Evolutionary conservation across 202 grass and related monocot species (phyloP).

Genomic region (Brachypodium distachyon): DNA sequence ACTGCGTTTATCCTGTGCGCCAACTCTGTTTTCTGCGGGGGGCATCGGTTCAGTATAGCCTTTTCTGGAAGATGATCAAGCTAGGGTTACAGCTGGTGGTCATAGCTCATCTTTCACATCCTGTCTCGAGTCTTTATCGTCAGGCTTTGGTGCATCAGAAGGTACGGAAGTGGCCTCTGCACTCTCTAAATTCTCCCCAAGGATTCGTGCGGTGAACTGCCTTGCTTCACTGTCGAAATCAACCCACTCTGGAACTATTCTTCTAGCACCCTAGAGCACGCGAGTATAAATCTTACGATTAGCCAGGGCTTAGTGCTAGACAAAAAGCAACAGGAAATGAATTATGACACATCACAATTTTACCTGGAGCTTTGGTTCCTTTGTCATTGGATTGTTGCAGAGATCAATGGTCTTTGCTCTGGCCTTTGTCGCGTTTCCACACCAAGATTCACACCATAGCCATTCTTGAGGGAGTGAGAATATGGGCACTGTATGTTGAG

Average conservation of each 20-base stretch:
- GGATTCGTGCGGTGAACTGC: conserved; percentile 56
- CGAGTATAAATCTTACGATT: not conserved
- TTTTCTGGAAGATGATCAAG: not conserved
- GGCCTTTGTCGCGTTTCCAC: conserved; percentile 85
- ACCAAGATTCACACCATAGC: conserved; percentile 99
- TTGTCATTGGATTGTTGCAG: conserved; percentile 99
- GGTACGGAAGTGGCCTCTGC: not conserved
- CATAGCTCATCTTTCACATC: conserved; percentile 55
- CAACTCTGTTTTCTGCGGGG: not conserved
- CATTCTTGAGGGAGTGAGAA: conserved; percentile 99
- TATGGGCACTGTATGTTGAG: conserved; percentile 95
- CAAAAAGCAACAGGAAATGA: not conserved
- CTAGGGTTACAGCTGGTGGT: not conserved
- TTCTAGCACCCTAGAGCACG: conserved; percentile 65
- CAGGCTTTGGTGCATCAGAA: conserved; percentile 23
- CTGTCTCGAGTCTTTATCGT: conserved; percentile 17
- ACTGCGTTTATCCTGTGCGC: not conserved
- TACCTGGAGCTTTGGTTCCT: conserved; percentile 98
- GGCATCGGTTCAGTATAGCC: not conserved
- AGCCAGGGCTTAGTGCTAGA: not conserved
- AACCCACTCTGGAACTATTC: conserved; percentile 92
- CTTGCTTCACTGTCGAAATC: conserved; percentile 74
- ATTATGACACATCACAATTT: not conserved
- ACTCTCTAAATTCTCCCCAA: conserved; percentile 42
- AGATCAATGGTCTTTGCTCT: conserved; percentile 98